Evolutionary conservation across 208 protist genomes (phyloP), one percentile per base, ranked within the genome.

Genomic region (Acanthamoeba rhysodes): DNA sequence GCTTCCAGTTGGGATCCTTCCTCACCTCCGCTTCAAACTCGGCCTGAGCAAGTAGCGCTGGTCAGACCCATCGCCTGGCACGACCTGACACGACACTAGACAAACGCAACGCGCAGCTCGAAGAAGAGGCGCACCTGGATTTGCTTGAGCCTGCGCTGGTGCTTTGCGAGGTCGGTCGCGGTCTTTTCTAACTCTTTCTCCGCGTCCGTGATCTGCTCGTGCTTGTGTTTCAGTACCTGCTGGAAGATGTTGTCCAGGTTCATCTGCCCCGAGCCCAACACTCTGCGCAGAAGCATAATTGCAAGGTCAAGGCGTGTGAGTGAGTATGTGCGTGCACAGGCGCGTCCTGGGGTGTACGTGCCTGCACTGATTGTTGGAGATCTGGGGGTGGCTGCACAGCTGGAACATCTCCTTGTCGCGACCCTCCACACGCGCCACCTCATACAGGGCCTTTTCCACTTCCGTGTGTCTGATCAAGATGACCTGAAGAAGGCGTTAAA

Each of bases 351-450:
- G 16, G 20, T 12, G 16, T 22, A 62, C 55, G 55, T 32, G 45
- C 78, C 78, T 12, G 78, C 78, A 50, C 29, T 87, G 78, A 6
- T 87, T 87, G 50, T 87, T 87, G 37, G 78, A 87, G 27, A 87
- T 87, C 50, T 87, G 78, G 20, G 78, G 48, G 29, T 87, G 78
- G 45, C 50, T 87, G 78, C 78, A 87, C n/a, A 87, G 50, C 50
- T 87, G 78, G 29, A 29, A 59, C 78, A 87, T 87, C 50, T 87
- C 78, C 78, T 87, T 59, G 8, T 87, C 78, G 41, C 78, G 66
- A 12, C 66, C 66, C 32, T 74, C 66, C n/a, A 74, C 32, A 2
- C 66, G 66, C 66, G 78, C 78, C 41, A 87, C 78, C 27, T 59
- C 48, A 6, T 87, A 87, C 9, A 87, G 78, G 20, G 78, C 41